Conservation (phyloP, 352 stramenopile species). For the Globisporangium radiosum region DNA sequence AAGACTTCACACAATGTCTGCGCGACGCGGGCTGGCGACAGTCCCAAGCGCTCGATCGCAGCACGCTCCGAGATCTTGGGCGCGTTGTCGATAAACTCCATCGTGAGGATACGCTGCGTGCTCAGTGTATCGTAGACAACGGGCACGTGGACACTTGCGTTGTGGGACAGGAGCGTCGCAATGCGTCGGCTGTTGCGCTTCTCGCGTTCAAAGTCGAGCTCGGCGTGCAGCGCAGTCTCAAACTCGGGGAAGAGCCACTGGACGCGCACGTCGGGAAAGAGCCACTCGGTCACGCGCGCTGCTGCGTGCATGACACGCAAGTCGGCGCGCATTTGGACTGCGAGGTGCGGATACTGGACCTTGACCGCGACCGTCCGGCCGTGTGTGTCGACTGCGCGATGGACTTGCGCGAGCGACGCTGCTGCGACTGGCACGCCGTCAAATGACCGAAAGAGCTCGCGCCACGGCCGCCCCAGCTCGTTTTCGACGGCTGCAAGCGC, state of each 20-base stretch:
- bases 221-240: conserved; percentile 57
- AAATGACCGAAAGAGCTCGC: conserved; percentile 89
- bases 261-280: conserved; percentile 89
- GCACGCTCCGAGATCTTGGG: conserved; percentile 91
- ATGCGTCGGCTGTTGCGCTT: conserved; percentile 76
- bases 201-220: conserved; percentile 84
- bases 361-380: conserved; percentile 94
- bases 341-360: conserved; percentile 91
- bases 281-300: conserved; percentile 56
- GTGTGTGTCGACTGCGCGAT: conserved; percentile 85
- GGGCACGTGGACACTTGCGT: conserved; percentile 71
- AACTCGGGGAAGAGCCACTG: conserved; percentile 96
- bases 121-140: conserved; percentile 83
- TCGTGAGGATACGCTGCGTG: conserved; percentile 90
- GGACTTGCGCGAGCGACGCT: conserved; percentile 95
- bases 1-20: conserved; percentile 90
- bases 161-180: conserved; percentile 44
- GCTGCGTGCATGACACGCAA: conserved; percentile 66
- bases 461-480: conserved; percentile 60
- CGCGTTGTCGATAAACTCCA: conserved; percentile 95
- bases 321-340: conserved; percentile 66
- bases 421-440: conserved; percentile 90
- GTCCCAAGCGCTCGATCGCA: conserved; percentile 67
- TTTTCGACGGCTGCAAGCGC: conserved; percentile 42
- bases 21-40: conserved; percentile 81